phyloP scores from a whole-genome alignment of 2,329 filamentous ascomycete genomes.

The Metarhizium guizhouense region DNA sequence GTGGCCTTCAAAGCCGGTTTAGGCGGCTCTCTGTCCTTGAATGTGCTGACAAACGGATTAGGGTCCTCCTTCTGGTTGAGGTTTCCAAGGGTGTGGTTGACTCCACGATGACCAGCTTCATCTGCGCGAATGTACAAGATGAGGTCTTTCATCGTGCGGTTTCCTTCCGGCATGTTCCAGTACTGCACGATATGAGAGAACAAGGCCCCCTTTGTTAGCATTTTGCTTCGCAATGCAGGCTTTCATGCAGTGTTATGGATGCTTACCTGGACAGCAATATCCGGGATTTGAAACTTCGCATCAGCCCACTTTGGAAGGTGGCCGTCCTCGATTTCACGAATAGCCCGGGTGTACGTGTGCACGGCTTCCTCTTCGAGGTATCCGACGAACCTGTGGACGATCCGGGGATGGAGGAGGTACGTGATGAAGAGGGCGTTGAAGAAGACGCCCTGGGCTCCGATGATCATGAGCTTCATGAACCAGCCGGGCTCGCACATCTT shows the following conservation, averaged over 20 bases:
- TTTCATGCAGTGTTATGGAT: not conserved
- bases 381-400: conserved; percentile 90
- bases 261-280: conserved; percentile 64
- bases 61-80: conserved; percentile 78
- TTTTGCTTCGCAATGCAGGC: not conserved
- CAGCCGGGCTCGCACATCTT: conserved; percentile 68
- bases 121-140: conserved; percentile 85
- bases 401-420: conserved; percentile 79
- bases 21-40: conserved; percentile 61
- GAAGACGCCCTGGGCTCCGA: conserved; percentile 90
- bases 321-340: conserved; percentile 80
- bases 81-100: conserved; percentile 92
- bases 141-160: conserved; percentile 75
- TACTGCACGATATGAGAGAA: conserved; percentile 44
- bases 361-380: conserved; percentile 98
- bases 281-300: conserved; percentile 63
- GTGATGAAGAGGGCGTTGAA: conserved; percentile 89
- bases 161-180: conserved; percentile 85
- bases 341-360: conserved; percentile 84
- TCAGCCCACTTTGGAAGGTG: conserved; percentile 72
- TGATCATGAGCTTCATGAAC: conserved; percentile 89
- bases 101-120: conserved; percentile 82
- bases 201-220: not conserved
- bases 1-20: conserved; percentile 55
- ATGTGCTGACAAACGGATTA: conserved; percentile 83